Conservation (phyloP, 257 asterid genomes). For the Oldenlandia corymbosa region DNA sequence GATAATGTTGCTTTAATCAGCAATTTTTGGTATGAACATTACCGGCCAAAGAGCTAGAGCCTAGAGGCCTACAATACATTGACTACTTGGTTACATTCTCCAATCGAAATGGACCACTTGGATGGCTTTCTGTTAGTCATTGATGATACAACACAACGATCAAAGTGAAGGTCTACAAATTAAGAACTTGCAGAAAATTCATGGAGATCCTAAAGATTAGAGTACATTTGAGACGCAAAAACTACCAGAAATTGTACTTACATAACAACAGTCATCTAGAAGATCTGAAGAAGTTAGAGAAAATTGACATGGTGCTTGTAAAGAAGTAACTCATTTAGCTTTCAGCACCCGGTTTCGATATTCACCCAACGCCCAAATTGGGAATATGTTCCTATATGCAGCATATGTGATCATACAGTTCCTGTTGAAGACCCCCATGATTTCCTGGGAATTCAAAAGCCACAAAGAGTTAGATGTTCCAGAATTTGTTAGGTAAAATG, state of each 20-base stretch:
- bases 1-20: no score
- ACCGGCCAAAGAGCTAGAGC: no score
- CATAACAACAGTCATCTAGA: conserved; percentile 4
- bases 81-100: no score
- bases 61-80: no score
- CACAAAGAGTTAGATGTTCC: no score
- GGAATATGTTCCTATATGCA: conserved; percentile 83
- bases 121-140: no score
- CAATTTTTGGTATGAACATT: no score
- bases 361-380: conserved; percentile 96
- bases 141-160: not conserved
- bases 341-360: conserved; percentile 48
- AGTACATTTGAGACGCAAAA: not conserved
- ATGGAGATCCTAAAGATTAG: not conserved
- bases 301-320: not conserved
- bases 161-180: not conserved
- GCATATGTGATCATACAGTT: conserved; percentile 93
- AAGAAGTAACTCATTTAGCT: conserved; percentile 21
- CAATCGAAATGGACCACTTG: no score
- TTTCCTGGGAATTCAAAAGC: conserved; percentile 44
- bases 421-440: conserved; percentile 83
- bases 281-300: not conserved
- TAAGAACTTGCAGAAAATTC: not conserved
- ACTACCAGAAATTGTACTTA: not conserved
- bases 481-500: no score